Conservation (phyloP, 1,284 basidiomycete genomes). For the Austropuccinia psidii region DNA sequence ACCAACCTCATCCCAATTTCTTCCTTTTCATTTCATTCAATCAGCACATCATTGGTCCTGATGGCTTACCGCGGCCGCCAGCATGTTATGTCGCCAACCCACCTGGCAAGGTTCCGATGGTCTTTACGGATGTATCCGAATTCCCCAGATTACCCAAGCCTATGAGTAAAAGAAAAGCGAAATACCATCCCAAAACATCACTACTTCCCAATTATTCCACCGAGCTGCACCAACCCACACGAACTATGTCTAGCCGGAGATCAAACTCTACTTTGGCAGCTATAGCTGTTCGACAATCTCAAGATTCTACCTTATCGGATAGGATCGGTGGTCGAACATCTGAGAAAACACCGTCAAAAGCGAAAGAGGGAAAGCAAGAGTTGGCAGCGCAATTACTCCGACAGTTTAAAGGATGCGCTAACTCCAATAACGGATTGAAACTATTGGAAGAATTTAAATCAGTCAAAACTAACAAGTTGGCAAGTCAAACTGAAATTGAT, state of each 20-base stretch:
- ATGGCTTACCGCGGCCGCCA: conserved; percentile 28
- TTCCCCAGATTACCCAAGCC: conserved; percentile 28
- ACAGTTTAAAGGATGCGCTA: conserved; percentile 34
- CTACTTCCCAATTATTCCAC: conserved; percentile 16
- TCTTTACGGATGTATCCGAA: conserved; percentile 31
- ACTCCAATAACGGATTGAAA: conserved; percentile 14
- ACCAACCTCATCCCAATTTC: not conserved
- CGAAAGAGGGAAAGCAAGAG: not conserved
- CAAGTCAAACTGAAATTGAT: not conserved
- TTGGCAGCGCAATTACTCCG: not conserved
- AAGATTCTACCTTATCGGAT: not conserved
- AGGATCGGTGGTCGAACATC: not conserved
- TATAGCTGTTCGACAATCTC: not conserved
- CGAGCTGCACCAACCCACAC: not conserved
- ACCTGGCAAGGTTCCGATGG: conserved; percentile 21
- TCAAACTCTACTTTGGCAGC: conserved; percentile 28
- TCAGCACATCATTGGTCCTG: conserved; percentile 20
- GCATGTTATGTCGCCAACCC: conserved; percentile 3
- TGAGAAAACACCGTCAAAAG: not conserved
- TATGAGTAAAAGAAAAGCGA: conserved; percentile 25
- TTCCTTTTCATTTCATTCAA: not conserved
- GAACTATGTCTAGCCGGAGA: not conserved
- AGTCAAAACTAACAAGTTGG: not conserved
- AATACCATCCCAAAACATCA: conserved; percentile 27
- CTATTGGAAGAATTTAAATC: conserved; percentile 19